phyloP scores from a whole-genome alignment of 352 stramenopile species.

The Globisporangium okanoganense region DNA sequence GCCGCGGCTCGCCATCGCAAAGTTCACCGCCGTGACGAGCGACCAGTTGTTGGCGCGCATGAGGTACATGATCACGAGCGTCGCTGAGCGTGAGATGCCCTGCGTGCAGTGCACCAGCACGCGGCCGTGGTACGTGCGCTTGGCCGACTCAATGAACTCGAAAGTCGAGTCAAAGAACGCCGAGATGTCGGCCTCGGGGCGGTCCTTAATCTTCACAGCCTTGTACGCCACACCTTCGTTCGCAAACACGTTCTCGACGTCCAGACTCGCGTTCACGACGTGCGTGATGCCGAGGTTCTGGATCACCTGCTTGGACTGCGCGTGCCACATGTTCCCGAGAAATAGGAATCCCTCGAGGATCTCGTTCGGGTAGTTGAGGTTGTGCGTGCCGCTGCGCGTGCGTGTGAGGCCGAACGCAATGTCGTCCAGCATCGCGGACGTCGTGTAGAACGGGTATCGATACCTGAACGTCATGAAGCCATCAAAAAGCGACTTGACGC shows the following conservation, averaged over 20 bases:
- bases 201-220: constrained; percentile 82
- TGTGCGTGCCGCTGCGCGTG: constrained; percentile 81
- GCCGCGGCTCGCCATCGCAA: constrained; percentile 63
- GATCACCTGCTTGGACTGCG: constrained; percentile 69
- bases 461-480: constrained; percentile 86
- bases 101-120: constrained; percentile 85
- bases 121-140: constrained; percentile 67
- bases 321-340: constrained; percentile 88
- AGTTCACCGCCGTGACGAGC: constrained; percentile 80
- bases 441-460: constrained; percentile 85
- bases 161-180: constrained; percentile 67
- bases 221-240: constrained; percentile 65
- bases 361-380: constrained; percentile 87
- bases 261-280: constrained; percentile 79
- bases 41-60: constrained; percentile 84
- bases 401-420: constrained; percentile 53
- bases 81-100: constrained; percentile 78
- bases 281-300: constrained; percentile 82
- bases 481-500: constrained; percentile 67
- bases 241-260: constrained; percentile 74
- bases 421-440: constrained; percentile 56
- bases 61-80: constrained; percentile 85
- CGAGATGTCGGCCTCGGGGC: constrained; percentile 61
- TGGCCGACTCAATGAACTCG: constrained; percentile 76
- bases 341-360: constrained; percentile 86